Evolutionary conservation across 805 yeast species (phyloP).

Genomic region (Metahyphopichia silvanorum): DNA sequence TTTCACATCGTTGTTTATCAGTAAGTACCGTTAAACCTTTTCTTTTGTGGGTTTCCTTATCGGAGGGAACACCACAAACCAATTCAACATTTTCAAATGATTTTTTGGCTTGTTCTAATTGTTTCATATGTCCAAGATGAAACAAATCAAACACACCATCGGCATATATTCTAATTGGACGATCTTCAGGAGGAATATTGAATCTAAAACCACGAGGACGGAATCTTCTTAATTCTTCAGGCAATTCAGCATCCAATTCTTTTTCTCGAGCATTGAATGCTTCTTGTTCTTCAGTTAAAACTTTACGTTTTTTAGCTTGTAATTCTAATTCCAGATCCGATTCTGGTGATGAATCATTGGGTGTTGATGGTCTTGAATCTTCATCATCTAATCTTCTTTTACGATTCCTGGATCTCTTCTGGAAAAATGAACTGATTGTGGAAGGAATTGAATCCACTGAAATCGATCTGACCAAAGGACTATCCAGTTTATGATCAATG

Average conservation of each 20-base stretch:
- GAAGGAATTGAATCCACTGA: slow-evolving; percentile 42
- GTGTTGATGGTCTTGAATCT: slow-evolving; percentile 12
- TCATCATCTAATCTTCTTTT: slow-evolving; percentile 13
- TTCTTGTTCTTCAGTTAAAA: slow-evolving; percentile 23
- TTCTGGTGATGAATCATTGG: slow-evolving; percentile 10
- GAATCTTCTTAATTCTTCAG: slow-evolving; percentile 67
- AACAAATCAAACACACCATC: slow-evolving; percentile 97
- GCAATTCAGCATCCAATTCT: slow-evolving; percentile 60
- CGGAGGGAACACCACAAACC: slow-evolving; percentile 91
- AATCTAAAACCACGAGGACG: slow-evolving; percentile 78
- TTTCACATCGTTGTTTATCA: slow-evolving; percentile 85
- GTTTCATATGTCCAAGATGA: slow-evolving; percentile 97
- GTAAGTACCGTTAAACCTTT: slow-evolving; percentile 91
- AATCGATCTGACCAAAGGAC: slow-evolving; percentile 27
- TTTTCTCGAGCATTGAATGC: slow-evolving; percentile 48
- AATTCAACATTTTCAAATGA: slow-evolving; percentile 79
- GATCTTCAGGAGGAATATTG: slow-evolving; percentile 77
- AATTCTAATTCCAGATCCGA: slow-evolving; percentile 7
- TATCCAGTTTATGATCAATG: slow-evolving; percentile 5
- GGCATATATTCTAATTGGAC: slow-evolving; percentile 93
- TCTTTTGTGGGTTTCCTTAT: slow-evolving; percentile 82
- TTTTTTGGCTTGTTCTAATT: slow-evolving; percentile 94
- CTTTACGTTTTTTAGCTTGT: slow-evolving; percentile 18
- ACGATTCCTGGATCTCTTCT: slow-evolving; percentile 17
- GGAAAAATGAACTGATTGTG: slow-evolving; percentile 29